Conservation (phyloP, 1,284 basidiomycete species). For the Hymenochaete sp. region DNA sequence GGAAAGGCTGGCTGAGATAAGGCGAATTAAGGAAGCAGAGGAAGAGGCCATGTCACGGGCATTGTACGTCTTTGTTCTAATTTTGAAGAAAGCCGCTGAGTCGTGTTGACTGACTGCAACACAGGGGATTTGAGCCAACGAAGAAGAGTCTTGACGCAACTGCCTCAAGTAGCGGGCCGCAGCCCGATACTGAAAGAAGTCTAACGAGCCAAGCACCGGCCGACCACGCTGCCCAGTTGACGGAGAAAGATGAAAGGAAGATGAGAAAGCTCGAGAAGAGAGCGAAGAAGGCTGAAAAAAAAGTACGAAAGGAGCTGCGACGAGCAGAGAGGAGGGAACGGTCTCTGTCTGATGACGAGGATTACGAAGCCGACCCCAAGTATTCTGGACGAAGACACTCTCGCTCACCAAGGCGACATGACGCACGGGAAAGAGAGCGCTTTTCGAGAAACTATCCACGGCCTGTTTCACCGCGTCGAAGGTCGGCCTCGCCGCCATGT, state of each 20-base stretch:
- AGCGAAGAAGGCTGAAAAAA: slow-evolving; percentile 18
- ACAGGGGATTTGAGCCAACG: slow-evolving; percentile 26
- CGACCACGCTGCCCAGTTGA: no score
- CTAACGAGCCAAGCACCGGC: no score
- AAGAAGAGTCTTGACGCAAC: slow-evolving; percentile 18
- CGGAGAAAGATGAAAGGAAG: slow-evolving; percentile 20
- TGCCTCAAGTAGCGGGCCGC: no score
- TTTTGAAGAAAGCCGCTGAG: background rate
- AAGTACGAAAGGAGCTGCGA: slow-evolving; percentile 15
- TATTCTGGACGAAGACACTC: slow-evolving; percentile 10
- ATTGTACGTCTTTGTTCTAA: slow-evolving; percentile 40
- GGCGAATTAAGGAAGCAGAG: slow-evolving; percentile 75
- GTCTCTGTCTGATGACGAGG: slow-evolving; percentile 9
- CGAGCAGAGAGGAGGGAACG: slow-evolving; percentile 7
- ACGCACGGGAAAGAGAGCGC: slow-evolving; percentile 9
- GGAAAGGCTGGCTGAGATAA: slow-evolving; percentile 62
- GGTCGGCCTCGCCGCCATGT: slow-evolving; percentile 6
- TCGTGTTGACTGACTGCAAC: background rate
- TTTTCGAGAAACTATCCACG: no score
- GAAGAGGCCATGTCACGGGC: slow-evolving; percentile 78
- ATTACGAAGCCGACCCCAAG: slow-evolving; percentile 7
- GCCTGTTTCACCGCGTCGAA: background rate
- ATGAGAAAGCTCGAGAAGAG: slow-evolving; percentile 22
- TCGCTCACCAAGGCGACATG: slow-evolving; percentile 8
- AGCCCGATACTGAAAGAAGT: no score